A percentile compares a stretch with the other conserved stretches of the same genome.
phyloP scores from a whole-genome alignment of 2,329 filamentous ascomycete genomes.

The Lecanicillium sp. region DNA sequence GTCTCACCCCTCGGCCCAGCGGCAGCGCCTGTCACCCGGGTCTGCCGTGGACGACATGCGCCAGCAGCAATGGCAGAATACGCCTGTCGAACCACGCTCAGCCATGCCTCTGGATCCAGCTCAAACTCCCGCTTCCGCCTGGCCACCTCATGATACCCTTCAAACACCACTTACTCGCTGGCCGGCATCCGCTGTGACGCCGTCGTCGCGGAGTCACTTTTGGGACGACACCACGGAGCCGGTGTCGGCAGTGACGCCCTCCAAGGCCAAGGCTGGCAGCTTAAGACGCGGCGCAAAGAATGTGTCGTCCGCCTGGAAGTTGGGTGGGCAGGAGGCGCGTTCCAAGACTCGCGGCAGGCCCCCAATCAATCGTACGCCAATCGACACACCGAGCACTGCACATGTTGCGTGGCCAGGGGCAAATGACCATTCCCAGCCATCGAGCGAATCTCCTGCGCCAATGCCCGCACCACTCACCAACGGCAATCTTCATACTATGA shows the following conservation, averaged over 20 bases:
- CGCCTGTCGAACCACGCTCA: background rate
- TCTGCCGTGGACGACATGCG: constrained; percentile 31
- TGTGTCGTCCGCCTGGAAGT: constrained; percentile 85
- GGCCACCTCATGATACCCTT: constrained; percentile 38
- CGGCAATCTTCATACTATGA: constrained; percentile 2
- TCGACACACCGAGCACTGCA: constrained; percentile 61
- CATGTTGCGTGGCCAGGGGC: constrained; percentile 45
- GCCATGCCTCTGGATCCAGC: constrained; percentile 26
- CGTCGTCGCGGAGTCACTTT: constrained; percentile 44
- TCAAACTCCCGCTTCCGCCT: constrained; percentile 20
- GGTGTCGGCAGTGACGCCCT: constrained; percentile 65
- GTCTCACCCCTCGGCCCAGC: constrained; percentile 45
- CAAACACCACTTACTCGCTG: constrained; percentile 61
- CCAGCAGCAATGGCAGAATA: constrained; percentile 14
- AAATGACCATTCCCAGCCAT: background rate
- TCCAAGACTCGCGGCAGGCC: constrained; percentile 75
- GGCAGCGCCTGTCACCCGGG: constrained; percentile 51
- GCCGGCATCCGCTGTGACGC: constrained; percentile 72
- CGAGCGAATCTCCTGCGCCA: background rate
- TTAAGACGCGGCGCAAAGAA: constrained; percentile 70
- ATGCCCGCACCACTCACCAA: constrained; percentile 24
- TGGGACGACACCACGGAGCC: constrained; percentile 56
- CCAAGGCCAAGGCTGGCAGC: constrained; percentile 37
- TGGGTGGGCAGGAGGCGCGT: constrained; percentile 50
- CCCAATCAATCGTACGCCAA: constrained; percentile 54